Percentiles rank a stretch among this genome's conserved stretches.
phyloP scores from a whole-genome alignment of 305 asterid species.

The Ruellia speciosa region DNA sequence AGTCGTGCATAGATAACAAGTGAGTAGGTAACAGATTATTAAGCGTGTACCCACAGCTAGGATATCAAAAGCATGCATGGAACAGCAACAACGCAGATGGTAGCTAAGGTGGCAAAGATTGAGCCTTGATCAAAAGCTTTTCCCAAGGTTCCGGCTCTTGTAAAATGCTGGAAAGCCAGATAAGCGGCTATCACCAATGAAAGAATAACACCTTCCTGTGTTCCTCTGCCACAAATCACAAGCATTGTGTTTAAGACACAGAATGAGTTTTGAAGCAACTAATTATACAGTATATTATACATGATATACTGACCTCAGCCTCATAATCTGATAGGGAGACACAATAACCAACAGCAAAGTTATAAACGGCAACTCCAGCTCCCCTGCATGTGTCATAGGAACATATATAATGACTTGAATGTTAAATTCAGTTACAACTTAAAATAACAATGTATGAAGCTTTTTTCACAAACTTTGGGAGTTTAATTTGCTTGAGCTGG shows the following conservation, averaged over 20 bases:
- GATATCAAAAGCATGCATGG: conserved; percentile 71
- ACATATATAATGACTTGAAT: not conserved
- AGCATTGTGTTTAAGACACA: conserved; percentile 5
- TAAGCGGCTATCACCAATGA: conserved; percentile 64
- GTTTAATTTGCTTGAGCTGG: conserved; percentile 2
- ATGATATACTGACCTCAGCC: conserved; percentile 54
- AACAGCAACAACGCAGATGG: conserved; percentile 46
- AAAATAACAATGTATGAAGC: no score
- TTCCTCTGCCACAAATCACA: conserved; percentile 49
- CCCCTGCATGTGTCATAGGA: conserved; percentile 39
- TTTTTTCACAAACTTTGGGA: not conserved
- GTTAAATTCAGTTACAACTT: no score
- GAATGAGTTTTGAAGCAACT: conserved; percentile 17
- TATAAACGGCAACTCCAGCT: conserved; percentile 73
- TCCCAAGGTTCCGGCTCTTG: conserved; percentile 59
- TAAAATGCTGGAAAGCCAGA: conserved; percentile 82
- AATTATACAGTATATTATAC: conserved; percentile 5
- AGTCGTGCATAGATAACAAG: not conserved
- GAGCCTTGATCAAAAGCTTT: conserved; percentile 81
- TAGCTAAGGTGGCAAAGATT: conserved; percentile 68
- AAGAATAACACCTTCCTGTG: conserved; percentile 67
- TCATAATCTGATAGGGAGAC: conserved; percentile 61
- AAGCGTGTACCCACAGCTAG: conserved; percentile 5
- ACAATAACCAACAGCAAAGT: conserved; percentile 63
- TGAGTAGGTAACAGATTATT: conserved; percentile 20